Percentiles rank a stretch among this genome's conserved stretches.
Conservation (phyloP, 768 basidiomycete genomes). For the Tylopilus intermedius region DNA sequence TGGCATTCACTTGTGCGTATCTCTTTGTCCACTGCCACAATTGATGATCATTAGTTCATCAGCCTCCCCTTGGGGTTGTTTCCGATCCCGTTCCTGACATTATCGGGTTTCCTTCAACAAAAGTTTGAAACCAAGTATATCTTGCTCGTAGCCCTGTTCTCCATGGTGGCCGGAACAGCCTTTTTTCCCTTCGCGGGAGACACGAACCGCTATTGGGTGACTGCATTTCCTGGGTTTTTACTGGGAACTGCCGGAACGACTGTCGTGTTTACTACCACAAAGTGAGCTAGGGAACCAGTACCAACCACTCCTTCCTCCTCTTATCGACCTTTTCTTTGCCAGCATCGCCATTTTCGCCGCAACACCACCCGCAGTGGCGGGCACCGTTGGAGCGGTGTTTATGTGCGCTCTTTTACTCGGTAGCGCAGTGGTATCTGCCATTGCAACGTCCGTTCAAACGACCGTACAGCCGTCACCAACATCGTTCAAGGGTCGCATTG, state of each 20-base stretch:
- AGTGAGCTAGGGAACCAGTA: background rate
- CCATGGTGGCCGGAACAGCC: background rate
- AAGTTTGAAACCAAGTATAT: background rate
- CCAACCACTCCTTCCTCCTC: background rate
- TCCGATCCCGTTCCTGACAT: background rate
- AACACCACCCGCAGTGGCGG: background rate
- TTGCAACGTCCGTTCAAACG: background rate
- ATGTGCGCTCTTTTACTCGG: background rate
- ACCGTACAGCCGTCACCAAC: background rate
- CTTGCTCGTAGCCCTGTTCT: background rate
- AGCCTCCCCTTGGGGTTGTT: background rate
- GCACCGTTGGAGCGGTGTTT: background rate
- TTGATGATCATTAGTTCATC: background rate
- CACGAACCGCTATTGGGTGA: background rate
- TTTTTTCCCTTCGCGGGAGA: background rate
- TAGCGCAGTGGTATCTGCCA: background rate
- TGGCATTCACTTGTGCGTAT: background rate
- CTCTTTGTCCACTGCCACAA: background rate
- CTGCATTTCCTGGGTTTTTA: background rate
- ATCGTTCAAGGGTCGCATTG: background rate
- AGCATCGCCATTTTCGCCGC: conserved; percentile 1
- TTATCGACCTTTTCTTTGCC: background rate
- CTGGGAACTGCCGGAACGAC: background rate
- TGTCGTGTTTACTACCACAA: background rate
- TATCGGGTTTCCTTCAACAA: background rate